Evolutionary conservation across 1,139 yeast species (phyloP).

Genomic region (Petasospora rhodanensis): DNA sequence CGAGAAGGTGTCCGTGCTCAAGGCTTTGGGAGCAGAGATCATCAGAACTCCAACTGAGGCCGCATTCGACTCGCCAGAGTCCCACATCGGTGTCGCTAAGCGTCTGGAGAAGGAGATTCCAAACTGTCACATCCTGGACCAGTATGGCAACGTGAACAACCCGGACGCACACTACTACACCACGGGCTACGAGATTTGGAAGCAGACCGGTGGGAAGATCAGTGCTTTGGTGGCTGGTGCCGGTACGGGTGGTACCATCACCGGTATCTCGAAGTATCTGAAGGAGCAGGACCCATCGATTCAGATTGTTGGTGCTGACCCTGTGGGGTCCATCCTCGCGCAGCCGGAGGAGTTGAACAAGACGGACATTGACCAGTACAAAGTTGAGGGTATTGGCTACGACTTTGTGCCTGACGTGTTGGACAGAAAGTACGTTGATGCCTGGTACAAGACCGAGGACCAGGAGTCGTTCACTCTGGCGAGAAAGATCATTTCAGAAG

Average conservation of each 20-base stretch:
- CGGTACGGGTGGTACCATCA: constrained; percentile 83
- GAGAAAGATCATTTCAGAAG: constrained; percentile 72
- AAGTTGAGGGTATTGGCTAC: constrained; percentile 91
- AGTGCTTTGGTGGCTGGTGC: constrained; percentile 86
- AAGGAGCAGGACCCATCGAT: constrained; percentile 66
- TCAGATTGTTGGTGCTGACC: constrained; percentile 76
- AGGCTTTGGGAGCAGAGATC: constrained; percentile 88
- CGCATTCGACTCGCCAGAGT: constrained; percentile 90
- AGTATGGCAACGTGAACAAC: constrained; percentile 73
- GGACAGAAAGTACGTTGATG: constrained; percentile 61
- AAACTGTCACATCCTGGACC: constrained; percentile 81
- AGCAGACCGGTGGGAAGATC: constrained; percentile 69
- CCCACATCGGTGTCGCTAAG: constrained; percentile 86
- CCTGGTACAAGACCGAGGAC: constrained; percentile 87
- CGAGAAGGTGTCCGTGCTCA: constrained; percentile 83
- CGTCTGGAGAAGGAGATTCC: constrained; percentile 81
- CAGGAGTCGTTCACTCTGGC: constrained; percentile 77
- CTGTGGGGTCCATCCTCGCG: constrained; percentile 82
- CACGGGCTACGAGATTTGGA: constrained; percentile 85
- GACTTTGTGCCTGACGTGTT: constrained; percentile 85
- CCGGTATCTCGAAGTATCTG: constrained; percentile 74
- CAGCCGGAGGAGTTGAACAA: constrained; percentile 71
- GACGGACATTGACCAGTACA: constrained; percentile 52
- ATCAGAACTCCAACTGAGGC: constrained; percentile 92
- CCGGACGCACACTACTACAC: constrained; percentile 84